Base-by-base conservation (phyloP, 192 early-diverging fungal genomes). In the Coemansia sp. region DNA sequence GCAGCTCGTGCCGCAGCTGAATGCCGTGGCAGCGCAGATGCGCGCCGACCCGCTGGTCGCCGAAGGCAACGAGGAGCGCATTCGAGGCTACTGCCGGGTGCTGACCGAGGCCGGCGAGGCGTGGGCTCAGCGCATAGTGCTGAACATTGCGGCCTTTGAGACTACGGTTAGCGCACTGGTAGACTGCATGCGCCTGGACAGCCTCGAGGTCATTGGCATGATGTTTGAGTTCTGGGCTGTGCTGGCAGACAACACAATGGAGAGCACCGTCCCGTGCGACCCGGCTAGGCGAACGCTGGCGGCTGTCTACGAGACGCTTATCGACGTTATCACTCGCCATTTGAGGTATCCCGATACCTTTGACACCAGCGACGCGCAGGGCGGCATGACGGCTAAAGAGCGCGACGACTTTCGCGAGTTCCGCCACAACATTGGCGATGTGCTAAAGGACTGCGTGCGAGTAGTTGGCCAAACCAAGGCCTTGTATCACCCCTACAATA, bases 331-430 rank as follows among this genome's bases (percentile, higher is more conserved):
- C 75, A 90, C 97, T 49, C 68, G 76, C 37, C 96, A 98, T 58
- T 75, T 98, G 31, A 92, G 90, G 60, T 98, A 98, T 66, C 97
- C 97, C 6, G 61, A 19, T 4, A 27, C 59, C 1, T 70, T 64
- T 59, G 61, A 70, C 31, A 35, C 70, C 24, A 47, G n/a, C 24
- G 81, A 83, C 24, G 89, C 92, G 43, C 58, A 85, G 19, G 73
- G 66, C 11, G 76, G 70, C 6, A 92, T 89, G 91, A 90, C 91
- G 1, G 92, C 93, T 10, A 85, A 93, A 70, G 92, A 96, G 66
- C 87, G 93, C n/a, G 98, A 99, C 64, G 93, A 97, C 29, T 99
- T 99, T 71, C 84, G 96, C 39, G 94, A 97, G 29, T 97, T 98
- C 76, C 88, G 98, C 24, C 97, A 99, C 79, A 85, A 89, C 29